A percentile compares a stretch with the other conserved stretches of the same genome.
These are phyloP conservation scores for Pulveroboletus sp. DNA, from an alignment of 768 basidiomycete species.

Conservation along the genomic window DNA sequence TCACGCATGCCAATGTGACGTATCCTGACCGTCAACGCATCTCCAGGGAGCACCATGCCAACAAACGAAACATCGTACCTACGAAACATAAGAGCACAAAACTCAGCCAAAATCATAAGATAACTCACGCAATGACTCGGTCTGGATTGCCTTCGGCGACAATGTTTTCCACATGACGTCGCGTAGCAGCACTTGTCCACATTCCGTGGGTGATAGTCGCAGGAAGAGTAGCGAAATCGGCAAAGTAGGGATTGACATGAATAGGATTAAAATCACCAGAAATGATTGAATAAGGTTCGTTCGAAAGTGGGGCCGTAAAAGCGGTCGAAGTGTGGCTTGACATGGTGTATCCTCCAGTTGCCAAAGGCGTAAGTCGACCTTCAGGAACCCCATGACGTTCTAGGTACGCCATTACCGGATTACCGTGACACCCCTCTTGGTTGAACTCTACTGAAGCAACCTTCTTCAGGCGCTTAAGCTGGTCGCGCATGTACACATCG, in stretches of 20 bases:
- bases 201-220: conserved; percentile 98
- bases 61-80: conserved; percentile 95
- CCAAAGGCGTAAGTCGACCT: conserved; percentile 70
- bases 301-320: conserved; percentile 84
- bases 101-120: neutral
- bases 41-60: conserved; percentile 93
- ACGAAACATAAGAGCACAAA: conserved; percentile 4
- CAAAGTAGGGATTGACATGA: conserved; percentile 97
- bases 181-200: conserved; percentile 94
- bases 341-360: conserved; percentile 85
- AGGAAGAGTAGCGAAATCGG: conserved; percentile 87
- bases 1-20: conserved; percentile 88
- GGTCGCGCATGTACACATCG: conserved; percentile 82
- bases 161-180: conserved; percentile 87
- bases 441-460: conserved; percentile 86
- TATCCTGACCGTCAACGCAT: conserved; percentile 81
- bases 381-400: conserved; percentile 84
- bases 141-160: conserved; percentile 91
- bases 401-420: conserved; percentile 89
- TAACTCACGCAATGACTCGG: conserved; percentile 77
- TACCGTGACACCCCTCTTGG: conserved; percentile 84
- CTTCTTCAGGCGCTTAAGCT: conserved; percentile 82
- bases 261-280: conserved; percentile 99
- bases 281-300: conserved; percentile 92
- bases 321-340: conserved; percentile 55